These are phyloP conservation scores for Capronia americana DNA, from an alignment of 2,329 filamentous ascomycete species.

Conservation along the genomic window DNA sequence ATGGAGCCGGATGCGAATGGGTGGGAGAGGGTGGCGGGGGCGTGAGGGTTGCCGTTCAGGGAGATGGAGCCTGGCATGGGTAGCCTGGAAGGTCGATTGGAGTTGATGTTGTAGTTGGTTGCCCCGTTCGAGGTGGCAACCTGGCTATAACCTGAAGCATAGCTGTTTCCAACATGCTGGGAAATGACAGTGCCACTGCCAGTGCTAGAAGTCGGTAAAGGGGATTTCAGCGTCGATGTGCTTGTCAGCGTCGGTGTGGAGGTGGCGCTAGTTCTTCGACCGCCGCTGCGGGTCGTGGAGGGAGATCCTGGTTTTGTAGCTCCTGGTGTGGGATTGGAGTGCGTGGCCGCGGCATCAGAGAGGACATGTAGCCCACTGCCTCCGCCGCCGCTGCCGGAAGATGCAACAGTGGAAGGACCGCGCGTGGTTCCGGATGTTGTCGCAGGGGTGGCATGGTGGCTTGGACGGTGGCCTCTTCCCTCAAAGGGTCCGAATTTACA, in stretches of 20 bases:
- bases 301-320: background rate
- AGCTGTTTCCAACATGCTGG: slow-evolving; percentile 11
- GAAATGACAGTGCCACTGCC: background rate
- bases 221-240: background rate
- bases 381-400: slow-evolving; percentile 25
- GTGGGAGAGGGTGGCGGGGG: background rate
- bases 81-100: slow-evolving; percentile 2
- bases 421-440: background rate
- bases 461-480: slow-evolving; percentile 9
- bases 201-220: background rate
- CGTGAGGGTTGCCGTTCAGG: background rate
- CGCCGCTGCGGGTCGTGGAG: background rate
- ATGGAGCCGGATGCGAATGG: slow-evolving; percentile 5
- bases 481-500: slow-evolving; percentile 41
- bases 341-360: slow-evolving; percentile 38
- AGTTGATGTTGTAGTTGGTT: slow-evolving; percentile 4
- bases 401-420: background rate
- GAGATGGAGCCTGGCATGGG: slow-evolving; percentile 2
- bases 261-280: background rate
- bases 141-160: slow-evolving; percentile 11
- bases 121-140: slow-evolving; percentile 1
- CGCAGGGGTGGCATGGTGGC: slow-evolving; percentile 1
- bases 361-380: slow-evolving; percentile 34
- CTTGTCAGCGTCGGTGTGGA: slow-evolving; percentile 7
- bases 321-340: slow-evolving; percentile 22